Conservation (phyloP, 352 stramenopile species). For the Phytophthora agathidicida region DNA sequence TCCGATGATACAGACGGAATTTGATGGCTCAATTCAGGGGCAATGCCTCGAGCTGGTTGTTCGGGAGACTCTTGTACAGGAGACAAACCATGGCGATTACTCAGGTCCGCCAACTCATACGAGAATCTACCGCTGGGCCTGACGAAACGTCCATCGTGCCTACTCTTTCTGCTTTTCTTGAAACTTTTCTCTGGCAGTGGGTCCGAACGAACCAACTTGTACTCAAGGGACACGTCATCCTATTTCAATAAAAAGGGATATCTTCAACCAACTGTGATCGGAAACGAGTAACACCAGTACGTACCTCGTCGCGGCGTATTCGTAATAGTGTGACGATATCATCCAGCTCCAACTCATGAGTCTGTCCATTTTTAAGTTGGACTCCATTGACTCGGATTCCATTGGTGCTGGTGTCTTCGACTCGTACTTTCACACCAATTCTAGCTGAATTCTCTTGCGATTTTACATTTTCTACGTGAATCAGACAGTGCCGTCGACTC, state of each 20-base stretch:
- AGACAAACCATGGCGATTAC: constrained; percentile 20
- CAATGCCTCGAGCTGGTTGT: constrained; percentile 14
- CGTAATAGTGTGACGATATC: constrained; percentile 67
- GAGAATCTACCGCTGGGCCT: constrained; percentile 38
- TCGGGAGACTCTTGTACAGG: constrained; percentile 10
- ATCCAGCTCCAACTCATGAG: constrained; percentile 49
- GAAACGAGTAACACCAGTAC: constrained; percentile 9
- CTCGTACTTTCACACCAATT: constrained; percentile 45
- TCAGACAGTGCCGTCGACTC: constrained; percentile 67
- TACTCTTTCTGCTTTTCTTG: constrained; percentile 27
- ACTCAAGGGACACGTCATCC: constrained; percentile 53
- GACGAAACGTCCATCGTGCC: constrained; percentile 40
- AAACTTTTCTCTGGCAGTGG: constrained; percentile 6
- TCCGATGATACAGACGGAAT: constrained; percentile 16
- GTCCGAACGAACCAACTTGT: constrained; percentile 38
- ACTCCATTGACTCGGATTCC: constrained; percentile 65
- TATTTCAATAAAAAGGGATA: constrained; percentile 11
- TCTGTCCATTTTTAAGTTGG: constrained; percentile 53
- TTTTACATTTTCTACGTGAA: constrained; percentile 51
- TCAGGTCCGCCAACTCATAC: constrained; percentile 23
- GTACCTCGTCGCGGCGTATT: constrained; percentile 53
- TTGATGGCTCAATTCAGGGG: constrained; percentile 27
- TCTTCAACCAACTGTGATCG: too few relatives aligned
- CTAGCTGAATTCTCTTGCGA: constrained; percentile 32
- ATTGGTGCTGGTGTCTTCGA: constrained; percentile 81